phyloP scores from a whole-genome alignment of 306 rosid genomes.

The Gastrolobium villosum region DNA sequence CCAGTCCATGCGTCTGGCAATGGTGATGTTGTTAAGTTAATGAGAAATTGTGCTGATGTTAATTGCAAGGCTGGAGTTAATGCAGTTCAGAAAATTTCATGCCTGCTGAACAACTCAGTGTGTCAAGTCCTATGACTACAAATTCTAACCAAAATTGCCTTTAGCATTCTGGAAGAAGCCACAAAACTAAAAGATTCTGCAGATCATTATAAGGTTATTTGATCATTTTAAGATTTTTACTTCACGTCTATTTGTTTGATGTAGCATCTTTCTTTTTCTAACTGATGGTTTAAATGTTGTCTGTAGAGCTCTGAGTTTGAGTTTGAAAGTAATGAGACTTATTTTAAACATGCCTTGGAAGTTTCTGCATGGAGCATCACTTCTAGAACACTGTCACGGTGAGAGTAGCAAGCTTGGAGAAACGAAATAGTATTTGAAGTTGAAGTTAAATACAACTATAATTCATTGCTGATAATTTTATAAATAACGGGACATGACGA shows the following conservation, averaged over 20 bases:
- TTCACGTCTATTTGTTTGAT: slow-evolving; percentile 35
- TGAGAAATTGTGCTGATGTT: slow-evolving; percentile 48
- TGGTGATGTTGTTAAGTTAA: slow-evolving; percentile 48
- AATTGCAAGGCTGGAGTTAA: slow-evolving; percentile 45
- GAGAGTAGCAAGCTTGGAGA: slow-evolving; percentile 65
- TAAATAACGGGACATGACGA: no score
- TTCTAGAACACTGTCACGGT: slow-evolving; percentile 59
- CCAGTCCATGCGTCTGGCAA: slow-evolving; percentile 42
- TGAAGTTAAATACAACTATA: no score
- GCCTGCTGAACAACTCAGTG: slow-evolving; percentile 48
- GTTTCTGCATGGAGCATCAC: slow-evolving; percentile 77
- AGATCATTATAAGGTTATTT: slow-evolving; percentile 71
- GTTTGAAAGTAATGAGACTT: slow-evolving; percentile 78
- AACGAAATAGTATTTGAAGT: no score
- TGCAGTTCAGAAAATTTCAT: slow-evolving; percentile 41
- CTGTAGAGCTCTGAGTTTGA: slow-evolving; percentile 64
- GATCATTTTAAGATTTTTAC: slow-evolving; percentile 40
- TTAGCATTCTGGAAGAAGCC: slow-evolving; percentile 63
- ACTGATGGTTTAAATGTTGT: slow-evolving; percentile 28
- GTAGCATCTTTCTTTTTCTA: slow-evolving; percentile 18
- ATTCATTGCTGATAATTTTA: no score
- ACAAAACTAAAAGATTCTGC: slow-evolving; percentile 64
- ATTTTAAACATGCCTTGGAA: slow-evolving; percentile 80
- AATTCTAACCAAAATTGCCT: slow-evolving; percentile 57
- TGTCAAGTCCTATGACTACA: slow-evolving; percentile 52